Conservation (phyloP, 306 rosid genomes). For the Acmispon strigosus region DNA sequence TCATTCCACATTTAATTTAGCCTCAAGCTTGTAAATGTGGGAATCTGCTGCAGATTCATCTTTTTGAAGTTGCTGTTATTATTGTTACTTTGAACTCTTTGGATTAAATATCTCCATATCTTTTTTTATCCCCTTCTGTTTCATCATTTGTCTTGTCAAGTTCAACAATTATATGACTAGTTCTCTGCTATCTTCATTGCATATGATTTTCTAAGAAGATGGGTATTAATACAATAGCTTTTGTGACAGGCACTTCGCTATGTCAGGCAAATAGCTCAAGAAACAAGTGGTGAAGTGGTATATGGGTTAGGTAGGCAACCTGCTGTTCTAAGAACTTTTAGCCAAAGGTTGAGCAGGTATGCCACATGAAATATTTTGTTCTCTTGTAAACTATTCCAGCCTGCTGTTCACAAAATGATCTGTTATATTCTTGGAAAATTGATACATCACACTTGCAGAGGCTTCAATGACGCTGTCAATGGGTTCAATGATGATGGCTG, state of each 20-base stretch:
- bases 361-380: neutral
- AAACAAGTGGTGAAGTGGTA: conserved; percentile 92
- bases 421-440: neutral
- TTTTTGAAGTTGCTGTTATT: too few species aligned
- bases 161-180: neutral
- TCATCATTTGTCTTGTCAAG: neutral
- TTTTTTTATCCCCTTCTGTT: neutral
- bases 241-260: conserved; percentile 75
- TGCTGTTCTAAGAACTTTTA: conserved; percentile 88
- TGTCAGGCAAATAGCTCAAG: conserved; percentile 91
- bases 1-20: neutral
- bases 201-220: neutral
- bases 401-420: neutral
- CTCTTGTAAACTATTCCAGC: neutral
- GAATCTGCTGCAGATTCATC: too few species aligned
- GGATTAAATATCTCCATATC: too few species aligned
- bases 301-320: conserved; percentile 96
- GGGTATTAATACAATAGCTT: conserved; percentile 16
- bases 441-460: conserved; percentile 41
- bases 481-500: conserved; percentile 98
- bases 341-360: conserved; percentile 92
- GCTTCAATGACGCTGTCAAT: conserved; percentile 93
- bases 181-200: neutral
- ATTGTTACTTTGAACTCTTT: too few species aligned
- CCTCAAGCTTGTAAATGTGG: neutral